Base-by-base conservation (phyloP, 2,329 filamentous ascomycete species). In the Paraphaeosphaeria minitans region DNA sequence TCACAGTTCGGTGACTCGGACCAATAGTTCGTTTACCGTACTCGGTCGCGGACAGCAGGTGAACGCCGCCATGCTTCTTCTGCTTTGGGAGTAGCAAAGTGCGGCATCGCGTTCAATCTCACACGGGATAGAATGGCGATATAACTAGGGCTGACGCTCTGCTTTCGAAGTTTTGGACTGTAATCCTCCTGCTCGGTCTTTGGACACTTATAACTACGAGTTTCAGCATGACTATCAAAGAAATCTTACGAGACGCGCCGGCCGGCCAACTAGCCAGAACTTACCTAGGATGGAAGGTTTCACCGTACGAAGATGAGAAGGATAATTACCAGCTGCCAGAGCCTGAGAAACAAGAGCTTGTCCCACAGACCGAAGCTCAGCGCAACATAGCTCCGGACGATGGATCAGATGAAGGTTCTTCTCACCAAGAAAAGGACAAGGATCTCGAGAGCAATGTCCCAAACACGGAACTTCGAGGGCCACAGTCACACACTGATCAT, bases 271-370 rank as follows among this genome's bases (percentile, higher is more conserved):
- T 56, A 22, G 53, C 53, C 16, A 21, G 53, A 14, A 33, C 46
- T n/a, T 56, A 56, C 24, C 33, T 56, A 14, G 53, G 53, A 9
- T 56, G 53, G 53, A 50, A 56, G 33, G 50, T 56, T 29, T 19
- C 53, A 19, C 53, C 27, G 1, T 56, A 56, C 22, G 53, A 56
- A n/a, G 53, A 56, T 21, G 53, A 56, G n/a, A 49, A 42, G 21
- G 53, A 56, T 5, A 22, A 33, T 4, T 56, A 49, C 19, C 21
- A 21, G n/a, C 45, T 56, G 1, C 46, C 53, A 43, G 35, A 29
- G 4, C 45, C 53, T 13, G 33, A 55, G 16, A 24, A 49, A n/a
- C 39, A 45, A 35, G 39, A 8, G 7, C 27, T 10, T 33, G 51
- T 35, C n/a, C 51, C 41, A 35, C 39, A 53, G 12, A 12, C 27